Conservation (phyloP, 2,329 filamentous ascomycete genomes). For the Colletotrichum caudatum region DNA sequence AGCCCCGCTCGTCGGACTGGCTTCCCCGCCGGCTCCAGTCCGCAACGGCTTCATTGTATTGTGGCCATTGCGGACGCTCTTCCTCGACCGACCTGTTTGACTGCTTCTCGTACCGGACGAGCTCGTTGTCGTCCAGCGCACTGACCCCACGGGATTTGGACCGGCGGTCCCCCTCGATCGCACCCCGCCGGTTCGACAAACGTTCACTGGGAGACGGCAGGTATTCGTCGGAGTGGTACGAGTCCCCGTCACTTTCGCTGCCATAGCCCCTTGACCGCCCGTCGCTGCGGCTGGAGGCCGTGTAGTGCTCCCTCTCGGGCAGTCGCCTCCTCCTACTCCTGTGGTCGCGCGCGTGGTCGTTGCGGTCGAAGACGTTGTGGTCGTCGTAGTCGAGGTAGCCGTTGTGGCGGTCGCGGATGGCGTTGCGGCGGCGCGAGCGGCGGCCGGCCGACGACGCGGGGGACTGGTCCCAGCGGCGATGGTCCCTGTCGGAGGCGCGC, state of each 20-base stretch:
- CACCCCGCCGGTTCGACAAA: constrained; percentile 28
- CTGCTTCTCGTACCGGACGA: constrained; percentile 30
- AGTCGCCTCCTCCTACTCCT: constrained; percentile 11
- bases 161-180: constrained; percentile 24
- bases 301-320: constrained; percentile 12
- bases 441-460: constrained; percentile 12
- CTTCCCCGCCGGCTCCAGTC: constrained; percentile 31
- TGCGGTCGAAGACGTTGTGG: constrained; percentile 17
- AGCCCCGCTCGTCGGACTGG: constrained; percentile 11
- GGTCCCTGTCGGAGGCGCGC: constrained; percentile 48
- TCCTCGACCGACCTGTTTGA: constrained; percentile 26
- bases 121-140: constrained; percentile 26
- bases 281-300: constrained; percentile 34
- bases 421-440: constrained; percentile 26
- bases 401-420: constrained; percentile 31
- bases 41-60: constrained; percentile 26
- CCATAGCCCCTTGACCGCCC: constrained; percentile 34
- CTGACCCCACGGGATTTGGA: neutral
- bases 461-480: constrained; percentile 45
- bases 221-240: constrained; percentile 27
- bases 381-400: constrained; percentile 33
- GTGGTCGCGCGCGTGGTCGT: constrained; percentile 18
- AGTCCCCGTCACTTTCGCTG: constrained; percentile 34
- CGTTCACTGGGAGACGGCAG: constrained; percentile 39
- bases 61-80: constrained; percentile 8